Evolutionary conservation across 2,329 filamentous ascomycete species (phyloP), one percentile per base, ranked within the genome.

Genomic region (Colletotrichum cereale): DNA sequence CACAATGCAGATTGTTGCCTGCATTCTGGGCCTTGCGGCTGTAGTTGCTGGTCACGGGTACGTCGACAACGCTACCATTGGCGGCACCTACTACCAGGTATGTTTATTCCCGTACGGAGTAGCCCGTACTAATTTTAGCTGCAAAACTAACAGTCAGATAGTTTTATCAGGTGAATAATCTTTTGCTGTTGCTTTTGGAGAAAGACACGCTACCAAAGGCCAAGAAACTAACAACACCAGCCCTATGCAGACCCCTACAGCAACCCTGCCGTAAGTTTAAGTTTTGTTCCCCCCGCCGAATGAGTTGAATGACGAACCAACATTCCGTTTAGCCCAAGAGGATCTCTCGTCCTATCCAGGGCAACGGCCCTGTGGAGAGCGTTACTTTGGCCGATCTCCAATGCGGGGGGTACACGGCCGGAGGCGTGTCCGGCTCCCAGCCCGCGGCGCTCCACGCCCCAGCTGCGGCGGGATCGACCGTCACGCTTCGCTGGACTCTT

Each of bases 341-440:
- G 40, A 85, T 90, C 77, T 88, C 88, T n/a, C 86, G 88, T 24
- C 81, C 82, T 10, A 85, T 90, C 67, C 83, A 86, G 69, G 88
- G 88, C 47, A 90, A 90, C 77, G 88, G 89, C 4, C 88, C 88
- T 0, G 84, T 90, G 29, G 79, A 86, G 67, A 85, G 90, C 67
- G 77, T 90, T 10, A 84, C 83, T 2, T 81, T 83, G 16, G 81
- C 85, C 67, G 88, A 90, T 73, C 64, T 90, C 10, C 87, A 90
- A 76, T 90, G 89, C 79, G 85, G 85, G 56, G 86, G 87, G 29
- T 86, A 84, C 64, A 81, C 84, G 5, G 86, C 79, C 21, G 85
- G 85, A 10, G 86, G 86, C 26, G 77, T 82, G 66, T 76, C 79
- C 6, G 88, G 86, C 24, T 86, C 86, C 8, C 76, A 79, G 34